phyloP scores from a whole-genome alignment of 1,284 basidiomycete species.

The Ustanciosporium gigantosporum region DNA sequence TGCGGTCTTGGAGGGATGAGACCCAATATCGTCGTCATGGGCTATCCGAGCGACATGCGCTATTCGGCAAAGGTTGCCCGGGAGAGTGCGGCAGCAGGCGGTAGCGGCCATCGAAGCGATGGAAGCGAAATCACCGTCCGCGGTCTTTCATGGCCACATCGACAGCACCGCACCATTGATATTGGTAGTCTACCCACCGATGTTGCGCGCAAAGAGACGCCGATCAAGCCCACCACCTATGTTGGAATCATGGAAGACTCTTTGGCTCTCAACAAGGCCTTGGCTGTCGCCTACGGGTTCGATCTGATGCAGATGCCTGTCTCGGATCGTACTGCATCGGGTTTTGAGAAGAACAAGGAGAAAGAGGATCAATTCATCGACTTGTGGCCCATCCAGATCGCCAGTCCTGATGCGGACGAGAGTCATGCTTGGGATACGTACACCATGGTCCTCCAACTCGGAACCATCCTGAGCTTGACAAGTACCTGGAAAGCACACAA shows the following conservation, averaged over 20 bases:
- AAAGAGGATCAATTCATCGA: slow-evolving; percentile 51
- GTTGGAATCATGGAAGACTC: slow-evolving; percentile 60
- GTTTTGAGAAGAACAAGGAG: slow-evolving; percentile 8
- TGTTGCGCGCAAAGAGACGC: slow-evolving; percentile 50
- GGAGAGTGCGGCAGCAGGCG: background rate
- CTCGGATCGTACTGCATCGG: background rate
- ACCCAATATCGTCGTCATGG: slow-evolving; percentile 59
- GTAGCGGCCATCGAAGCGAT: slow-evolving; percentile 26
- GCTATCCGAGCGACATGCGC: slow-evolving; percentile 55
- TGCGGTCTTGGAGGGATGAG: slow-evolving; percentile 60
- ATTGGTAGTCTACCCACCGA: slow-evolving; percentile 52
- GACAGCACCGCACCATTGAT: slow-evolving; percentile 24
- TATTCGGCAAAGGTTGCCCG: slow-evolving; percentile 33
- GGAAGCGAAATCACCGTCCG: slow-evolving; percentile 54
- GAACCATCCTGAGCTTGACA: slow-evolving; percentile 58
- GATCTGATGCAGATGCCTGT: slow-evolving; percentile 48
- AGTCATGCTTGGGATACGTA: slow-evolving; percentile 59
- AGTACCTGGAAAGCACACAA: slow-evolving; percentile 58
- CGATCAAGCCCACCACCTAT: slow-evolving; percentile 51
- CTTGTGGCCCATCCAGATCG: slow-evolving; percentile 60
- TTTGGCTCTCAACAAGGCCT: slow-evolving; percentile 59
- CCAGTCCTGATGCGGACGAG: slow-evolving; percentile 44
- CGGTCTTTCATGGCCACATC: slow-evolving; percentile 28
- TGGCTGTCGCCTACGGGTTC: slow-evolving; percentile 58
- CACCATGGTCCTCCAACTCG: slow-evolving; percentile 60